Base-by-base conservation (phyloP, 805 yeast genomes). In the Sugiyamaella valdiviana region DNA sequence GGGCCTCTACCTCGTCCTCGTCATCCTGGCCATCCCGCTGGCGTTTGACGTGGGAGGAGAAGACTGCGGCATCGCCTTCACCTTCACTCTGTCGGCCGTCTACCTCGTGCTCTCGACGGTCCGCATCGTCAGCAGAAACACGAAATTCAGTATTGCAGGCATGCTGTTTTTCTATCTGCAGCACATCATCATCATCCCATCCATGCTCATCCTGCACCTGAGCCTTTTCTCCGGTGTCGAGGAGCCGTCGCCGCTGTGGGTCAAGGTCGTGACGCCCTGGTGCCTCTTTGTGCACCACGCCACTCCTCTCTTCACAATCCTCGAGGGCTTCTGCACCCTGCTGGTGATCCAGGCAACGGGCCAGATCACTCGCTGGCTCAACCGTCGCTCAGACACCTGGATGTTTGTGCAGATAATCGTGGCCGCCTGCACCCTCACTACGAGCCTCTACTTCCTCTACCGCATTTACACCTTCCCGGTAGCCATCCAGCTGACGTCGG, bases 11-110 rank as follows among this genome's bases (percentile, higher is more conserved):
- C 70, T 88, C 46, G 63, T 77, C 5, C 76, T 86, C 44, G 80
- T 87, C 10, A 76, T 89, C 23, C 71, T 90, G 24, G 84, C 96
- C 2, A 84, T 93, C 5, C 98, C 98, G 3, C 75, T 93, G 52
- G 85, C 97, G 20, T 93, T 93, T 66, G 96, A 91, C 61, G 83
- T 88, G 36, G 98, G 98, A 7, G 97, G 98, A 1, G 75, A 82
- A 16, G 75, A 79, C 48, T 91, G 98, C 66, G 99, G 99, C 1
- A 70, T 93, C 51, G 80, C 95, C 16, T 93, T 81, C 64, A 80
- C 91, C 0, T 75, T 81, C 26, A 82, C 95, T 5, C 73, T 91
- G 42, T 77, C 86, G 47, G 70, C 77, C 39, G 66, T 84, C 46
- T 90, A 89, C 65, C 82, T 86, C 52, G 63, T 77, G 5, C 69